Base-by-base conservation (phyloP, 2,329 filamentous ascomycete species). In the Delphinella strobiligena region DNA sequence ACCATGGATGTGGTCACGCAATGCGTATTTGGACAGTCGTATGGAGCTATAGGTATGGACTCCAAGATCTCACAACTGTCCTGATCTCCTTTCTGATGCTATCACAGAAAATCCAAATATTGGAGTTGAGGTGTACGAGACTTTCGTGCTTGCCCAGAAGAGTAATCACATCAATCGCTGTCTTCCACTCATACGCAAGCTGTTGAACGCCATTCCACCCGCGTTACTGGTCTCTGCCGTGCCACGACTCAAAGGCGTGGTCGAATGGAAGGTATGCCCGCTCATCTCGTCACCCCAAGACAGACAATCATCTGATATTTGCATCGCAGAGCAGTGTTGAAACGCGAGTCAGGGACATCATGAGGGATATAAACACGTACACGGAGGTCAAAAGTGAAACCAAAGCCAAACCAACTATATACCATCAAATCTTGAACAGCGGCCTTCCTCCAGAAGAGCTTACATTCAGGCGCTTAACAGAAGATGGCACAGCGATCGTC, bases 401-500 rank as follows among this genome's bases (percentile, higher is more conserved):
- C 7, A 27, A 27, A 27, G 22, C 31, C 36, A 31, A 40, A 19
- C 37, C 37, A 2, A 40, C 38, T 11, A 36, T 40, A 31, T 32
- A 35, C 4, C 38, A 40, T 14, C 30, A 40, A 14, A 31, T 40
- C 11, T 32, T 40, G 16, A 36, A 19, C 38, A 40, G 33, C 31
- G 34, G 36, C 15, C 31, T 40, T n/a, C 38, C 38, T 9, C 8
- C 38, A 8, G 11, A 9, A 12, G 38, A 40, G 19, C 38, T 35
- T n/a, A 17, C 31, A 8, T 8, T 24, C 16, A 7, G 12, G 22
- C 22, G 22, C 7, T 12, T 27, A 7, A 12, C 12, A 7, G 22
- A 27, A 7, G 22, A 27, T 27, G 22, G 22, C 12, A 12, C 22
- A 7, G 12, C 22, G 7, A 12, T 27, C 7, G 22, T 27, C 12